Evolutionary conservation across 805 yeast species (phyloP), one percentile per base, ranked within the genome.

Genomic region (Pichia thaimueangensis): DNA sequence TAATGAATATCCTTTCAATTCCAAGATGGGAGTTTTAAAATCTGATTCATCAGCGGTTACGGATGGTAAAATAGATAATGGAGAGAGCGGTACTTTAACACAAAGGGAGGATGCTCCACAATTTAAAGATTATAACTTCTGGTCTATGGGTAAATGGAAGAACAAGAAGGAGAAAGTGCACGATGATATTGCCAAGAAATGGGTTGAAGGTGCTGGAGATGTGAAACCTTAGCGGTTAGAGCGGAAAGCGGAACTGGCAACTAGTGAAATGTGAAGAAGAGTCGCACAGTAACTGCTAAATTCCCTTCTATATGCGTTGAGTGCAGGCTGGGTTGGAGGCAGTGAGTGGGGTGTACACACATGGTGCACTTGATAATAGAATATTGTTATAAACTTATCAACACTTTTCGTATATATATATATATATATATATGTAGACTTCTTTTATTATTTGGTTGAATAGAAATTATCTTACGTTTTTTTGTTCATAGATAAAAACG

Each of bases 81-180:
- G 19, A n/a, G 24, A 33, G 19, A 20, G 24, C 4, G 37, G 32
- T 11, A 19, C 23, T 9, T 41, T 35, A 16, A 38, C 38, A 20
- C 40, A 35, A 27, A 42, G 49, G 22, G 33, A 42, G 2, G 51
- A 50, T 35, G 68, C 77, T 3, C 79, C 80, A 1, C 48, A 48
- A 13, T 69, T 76, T 45, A 58, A 60, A 21, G 51, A 54, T 4
- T 65, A 65, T 37, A 85, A 80, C 55, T 76, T 81, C 52, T 81
- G 87, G 87, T 73, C 82, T n/a, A 57, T 80, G 65, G 85, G 82
- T 1, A 45, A 59, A 12, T 81, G 86, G 86, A 70, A 70, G 4
- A 73, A 49, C 34, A 55, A 72, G 44, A 74, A 76, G 1, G 62
- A 58, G 21, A 57, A 69, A 37, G 42, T 76, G 6, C 74, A 70